Conservation (phyloP, 805 yeast genomes). For the Zygoascus bituminiphila region DNA sequence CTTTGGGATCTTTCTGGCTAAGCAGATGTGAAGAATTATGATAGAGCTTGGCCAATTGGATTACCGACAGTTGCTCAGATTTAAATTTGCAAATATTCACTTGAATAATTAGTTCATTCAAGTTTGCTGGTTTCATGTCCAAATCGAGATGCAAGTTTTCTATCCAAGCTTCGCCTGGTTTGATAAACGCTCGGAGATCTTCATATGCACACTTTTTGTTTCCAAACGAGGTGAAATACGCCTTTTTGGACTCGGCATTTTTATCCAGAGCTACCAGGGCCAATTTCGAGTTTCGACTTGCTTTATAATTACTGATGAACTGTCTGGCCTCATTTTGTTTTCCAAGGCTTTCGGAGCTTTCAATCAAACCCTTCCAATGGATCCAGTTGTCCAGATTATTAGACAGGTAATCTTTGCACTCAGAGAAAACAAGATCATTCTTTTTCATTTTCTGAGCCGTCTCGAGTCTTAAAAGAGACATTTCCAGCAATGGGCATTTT, state of each 20-base stretch:
- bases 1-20: conserved; percentile 44
- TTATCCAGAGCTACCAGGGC: conserved; percentile 39
- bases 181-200: conserved; percentile 39
- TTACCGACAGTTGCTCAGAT: conserved; percentile 13
- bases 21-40: conserved; percentile 33
- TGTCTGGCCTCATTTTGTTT: conserved; percentile 28
- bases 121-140: conserved; percentile 15
- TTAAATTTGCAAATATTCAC: conserved; percentile 45
- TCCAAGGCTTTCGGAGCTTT: conserved; percentile 35
- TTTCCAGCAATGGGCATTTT: conserved; percentile 39
- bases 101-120: conserved; percentile 17
- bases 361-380: conserved; percentile 55
- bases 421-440: conserved; percentile 38
- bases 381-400: conserved; percentile 63
- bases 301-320: conserved; percentile 26
- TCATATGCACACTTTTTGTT: conserved; percentile 56
- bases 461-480: conserved; percentile 37
- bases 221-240: conserved; percentile 41
- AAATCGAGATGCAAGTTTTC: conserved; percentile 10
- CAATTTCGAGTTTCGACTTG: conserved; percentile 49
- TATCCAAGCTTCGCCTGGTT: neutral
- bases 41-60: conserved; percentile 34
- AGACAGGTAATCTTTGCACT: conserved; percentile 37
- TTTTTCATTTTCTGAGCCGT: conserved; percentile 35
- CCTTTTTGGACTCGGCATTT: conserved; percentile 17